Base-by-base conservation (phyloP, 176 grass and related monocot species). In the Tillandsia fasciculata region DNA sequence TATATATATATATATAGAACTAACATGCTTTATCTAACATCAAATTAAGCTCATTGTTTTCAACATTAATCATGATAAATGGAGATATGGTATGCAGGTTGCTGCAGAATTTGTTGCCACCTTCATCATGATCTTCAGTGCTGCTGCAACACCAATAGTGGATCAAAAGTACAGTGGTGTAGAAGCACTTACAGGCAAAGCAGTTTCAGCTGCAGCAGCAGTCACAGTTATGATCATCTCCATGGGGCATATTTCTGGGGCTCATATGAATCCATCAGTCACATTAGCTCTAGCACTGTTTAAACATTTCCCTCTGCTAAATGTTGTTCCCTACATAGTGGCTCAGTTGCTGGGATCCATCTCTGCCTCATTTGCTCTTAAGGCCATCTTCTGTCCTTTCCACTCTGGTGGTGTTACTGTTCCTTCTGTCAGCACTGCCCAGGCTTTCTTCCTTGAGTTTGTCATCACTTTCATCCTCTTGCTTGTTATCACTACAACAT, bases 361-460 rank as follows among this genome's bases (percentile, higher is more conserved):
- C 12, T 48, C 52, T 0, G 83, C 83, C 11, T 94, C 90, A 2
- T 81, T 87, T 24, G 52, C 56, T 10, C 75, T 79, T 51, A 89
- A 78, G n/a, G 81, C 48, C 13, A 65, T 94, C 50, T 90, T 79
- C 29, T 70, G 70, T 68, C 83, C 86, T 0, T 78, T 64, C 11
- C 77, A 67, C 52, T 76, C 69, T 4, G 78, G 76, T 50, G 88
- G 88, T 1, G 70, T 69, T 50, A 94, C 86, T 1, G 15, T 94
- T 2, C 90, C 86, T 0, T 78, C 79, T 0, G 52, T 94, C 17
- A 50, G 28, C 52, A 72, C 78, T 8, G 11, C 72, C 2, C 69
- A 87, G 74, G 83, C 90, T 0, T 94, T 94, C 72, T 86, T 82
- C 82, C 58, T 94, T 7, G 90, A 94, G 75, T 90, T 94, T 68